Conservation (phyloP, 2,329 filamentous ascomycete genomes). For the Massarina eburnea region DNA sequence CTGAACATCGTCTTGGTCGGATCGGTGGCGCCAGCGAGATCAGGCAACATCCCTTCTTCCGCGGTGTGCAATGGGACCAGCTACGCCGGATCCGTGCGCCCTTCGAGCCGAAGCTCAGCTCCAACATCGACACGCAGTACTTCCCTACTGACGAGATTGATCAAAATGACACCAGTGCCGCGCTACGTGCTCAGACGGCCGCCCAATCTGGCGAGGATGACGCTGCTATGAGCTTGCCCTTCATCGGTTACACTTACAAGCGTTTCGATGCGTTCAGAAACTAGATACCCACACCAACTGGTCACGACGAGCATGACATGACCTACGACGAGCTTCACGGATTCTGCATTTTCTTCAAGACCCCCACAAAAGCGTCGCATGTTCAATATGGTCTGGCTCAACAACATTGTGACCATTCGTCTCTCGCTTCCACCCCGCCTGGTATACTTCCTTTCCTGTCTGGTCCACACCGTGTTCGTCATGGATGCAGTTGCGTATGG, state of each 20-base stretch:
- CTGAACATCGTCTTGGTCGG: constrained; percentile 86
- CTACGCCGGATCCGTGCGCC: constrained; percentile 90
- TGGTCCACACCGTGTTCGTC: constrained; percentile 1
- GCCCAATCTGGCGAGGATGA: constrained; percentile 71
- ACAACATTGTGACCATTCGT: not conserved
- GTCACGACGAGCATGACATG: constrained; percentile 10
- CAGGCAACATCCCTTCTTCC: constrained; percentile 94
- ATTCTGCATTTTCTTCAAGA: not conserved
- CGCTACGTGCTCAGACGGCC: constrained; percentile 80
- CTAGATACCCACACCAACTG: constrained; percentile 21
- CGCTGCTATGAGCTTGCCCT: constrained; percentile 90
- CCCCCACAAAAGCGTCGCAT: not conserved
- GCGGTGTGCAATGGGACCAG: constrained; percentile 91
- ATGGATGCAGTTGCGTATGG: constrained; percentile 6
- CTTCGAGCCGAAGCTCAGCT: constrained; percentile 91
- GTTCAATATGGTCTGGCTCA: not conserved
- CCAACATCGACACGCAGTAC: constrained; percentile 94
- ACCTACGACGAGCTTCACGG: constrained; percentile 7
- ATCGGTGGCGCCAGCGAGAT: constrained; percentile 84
- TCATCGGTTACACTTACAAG: constrained; percentile 97
- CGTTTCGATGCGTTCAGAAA: constrained; percentile 73
- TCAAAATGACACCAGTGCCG: constrained; percentile 88
- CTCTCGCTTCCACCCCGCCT: not conserved
- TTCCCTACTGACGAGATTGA: constrained; percentile 99
- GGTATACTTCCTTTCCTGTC: not conserved